Conservation (phyloP, 768 basidiomycete species). For the Lentinus tigrinus region DNA sequence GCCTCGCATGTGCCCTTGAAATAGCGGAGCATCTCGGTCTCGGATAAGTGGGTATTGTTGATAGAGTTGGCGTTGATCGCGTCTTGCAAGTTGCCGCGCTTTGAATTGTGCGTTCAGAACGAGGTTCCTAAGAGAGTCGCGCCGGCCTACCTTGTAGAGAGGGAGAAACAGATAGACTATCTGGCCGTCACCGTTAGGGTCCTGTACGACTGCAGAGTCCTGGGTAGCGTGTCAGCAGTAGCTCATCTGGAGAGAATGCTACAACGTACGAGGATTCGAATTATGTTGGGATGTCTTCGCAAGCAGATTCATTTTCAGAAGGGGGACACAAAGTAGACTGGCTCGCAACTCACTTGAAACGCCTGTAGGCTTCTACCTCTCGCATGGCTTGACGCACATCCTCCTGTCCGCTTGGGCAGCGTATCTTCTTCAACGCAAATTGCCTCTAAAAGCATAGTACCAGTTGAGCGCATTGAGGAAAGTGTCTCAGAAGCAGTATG, state of each 20-base stretch:
- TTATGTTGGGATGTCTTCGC: slow-evolving; percentile 90
- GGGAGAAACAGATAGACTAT: slow-evolving; percentile 97
- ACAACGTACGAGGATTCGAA: slow-evolving; percentile 75
- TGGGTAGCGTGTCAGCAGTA: slow-evolving; percentile 29
- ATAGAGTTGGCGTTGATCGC: slow-evolving; percentile 85
- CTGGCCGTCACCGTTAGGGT: slow-evolving; percentile 89
- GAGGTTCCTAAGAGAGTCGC: neutral
- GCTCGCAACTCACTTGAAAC: slow-evolving; percentile 75
- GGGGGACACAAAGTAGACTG: neutral
- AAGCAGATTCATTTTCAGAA: neutral
- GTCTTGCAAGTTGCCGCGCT: slow-evolving; percentile 95
- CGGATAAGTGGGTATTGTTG: slow-evolving; percentile 80
- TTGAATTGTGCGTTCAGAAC: neutral
- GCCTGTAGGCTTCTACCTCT: slow-evolving; percentile 89
- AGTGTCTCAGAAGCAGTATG: slow-evolving; percentile 2
- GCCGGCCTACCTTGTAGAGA: slow-evolving; percentile 68
- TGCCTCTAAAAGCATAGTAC: slow-evolving; percentile 53
- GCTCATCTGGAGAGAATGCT: slow-evolving; percentile 6
- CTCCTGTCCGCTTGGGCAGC: slow-evolving; percentile 86
- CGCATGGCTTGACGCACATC: slow-evolving; percentile 87
- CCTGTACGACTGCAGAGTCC: slow-evolving; percentile 95
- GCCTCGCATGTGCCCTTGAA: slow-evolving; percentile 96
- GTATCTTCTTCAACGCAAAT: slow-evolving; percentile 96
- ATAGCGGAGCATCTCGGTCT: slow-evolving; percentile 82
- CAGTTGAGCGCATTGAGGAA: neutral